Evolutionary conservation across 306 rosid genomes (phyloP).

Genomic region (Vigna mungo): DNA sequence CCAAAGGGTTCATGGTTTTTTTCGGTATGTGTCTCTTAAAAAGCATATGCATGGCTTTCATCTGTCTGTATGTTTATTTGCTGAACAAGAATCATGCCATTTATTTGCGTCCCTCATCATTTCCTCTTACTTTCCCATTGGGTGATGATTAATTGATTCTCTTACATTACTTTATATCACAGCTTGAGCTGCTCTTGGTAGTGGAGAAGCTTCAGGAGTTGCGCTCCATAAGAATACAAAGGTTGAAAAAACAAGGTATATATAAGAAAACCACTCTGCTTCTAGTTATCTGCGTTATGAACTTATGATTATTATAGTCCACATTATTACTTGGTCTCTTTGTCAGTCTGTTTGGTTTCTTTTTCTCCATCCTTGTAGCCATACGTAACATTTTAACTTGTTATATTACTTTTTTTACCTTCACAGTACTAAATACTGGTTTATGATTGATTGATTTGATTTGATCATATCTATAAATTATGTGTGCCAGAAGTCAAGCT

Average conservation of each 20-base stretch:
- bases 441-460: conserved; percentile 3
- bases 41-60: conserved; percentile 5
- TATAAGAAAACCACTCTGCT: conserved; percentile 22
- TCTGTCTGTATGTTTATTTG: background rate
- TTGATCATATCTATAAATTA: conserved; percentile 12
- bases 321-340: conserved; percentile 1
- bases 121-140: background rate
- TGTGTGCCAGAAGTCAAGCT: conserved; percentile 33
- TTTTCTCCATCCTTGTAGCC: conserved; percentile 22
- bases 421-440: conserved; percentile 10
- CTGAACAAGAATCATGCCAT: background rate
- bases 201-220: conserved; percentile 93
- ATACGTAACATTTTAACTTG: conserved; percentile 21
- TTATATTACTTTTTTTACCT: conserved; percentile 14
- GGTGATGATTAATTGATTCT: conserved; percentile 15
- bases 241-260: conserved; percentile 87
- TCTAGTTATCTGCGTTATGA: conserved; percentile 27
- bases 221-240: conserved; percentile 82
- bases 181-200: conserved; percentile 82
- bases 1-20: background rate
- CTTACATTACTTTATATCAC: conserved; percentile 33
- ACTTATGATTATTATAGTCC: conserved; percentile 17
- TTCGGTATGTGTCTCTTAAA: background rate
- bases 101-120: conserved; percentile 13
- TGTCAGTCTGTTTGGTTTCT: conserved; percentile 33